A percentile compares a stretch with the other conserved stretches of the same genome.
Conservation (phyloP, 306 rosid genomes). For the Gastrolobium villosum region DNA sequence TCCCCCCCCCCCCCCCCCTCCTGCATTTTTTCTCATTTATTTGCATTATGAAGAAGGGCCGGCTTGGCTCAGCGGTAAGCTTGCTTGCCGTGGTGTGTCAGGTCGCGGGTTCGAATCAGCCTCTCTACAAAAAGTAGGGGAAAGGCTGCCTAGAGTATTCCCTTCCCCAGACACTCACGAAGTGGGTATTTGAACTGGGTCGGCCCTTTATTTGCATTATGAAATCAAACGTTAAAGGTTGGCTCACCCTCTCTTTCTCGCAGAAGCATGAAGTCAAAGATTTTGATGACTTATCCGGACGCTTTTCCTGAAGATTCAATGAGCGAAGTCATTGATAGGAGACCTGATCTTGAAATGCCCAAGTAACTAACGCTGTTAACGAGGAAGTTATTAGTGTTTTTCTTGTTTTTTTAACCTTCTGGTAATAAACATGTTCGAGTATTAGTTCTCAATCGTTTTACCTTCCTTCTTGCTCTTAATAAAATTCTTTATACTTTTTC, state of each 20-base stretch:
- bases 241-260: slow-evolving; percentile 19
- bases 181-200: too few species aligned
- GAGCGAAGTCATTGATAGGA: slow-evolving; percentile 66
- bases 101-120: too few species aligned
- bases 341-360: slow-evolving; percentile 94
- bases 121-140: too few species aligned
- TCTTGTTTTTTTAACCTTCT: not conserved
- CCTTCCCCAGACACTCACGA: too few species aligned
- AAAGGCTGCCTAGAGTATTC: too few species aligned
- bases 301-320: slow-evolving; percentile 76
- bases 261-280: slow-evolving; percentile 89
- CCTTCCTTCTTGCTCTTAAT: not conserved
- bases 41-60: too few species aligned
- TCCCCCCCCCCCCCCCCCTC: not conserved
- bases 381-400: not conserved
- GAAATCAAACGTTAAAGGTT: not conserved
- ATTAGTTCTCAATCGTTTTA: not conserved
- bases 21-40: not conserved
- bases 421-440: not conserved
- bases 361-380: slow-evolving; percentile 46
- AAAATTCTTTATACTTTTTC: too few species aligned
- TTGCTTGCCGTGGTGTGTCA: too few species aligned
- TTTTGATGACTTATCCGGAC: slow-evolving; percentile 80
- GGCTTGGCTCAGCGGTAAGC: too few species aligned
- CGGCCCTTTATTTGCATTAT: not conserved